Evolutionary conservation across 2,329 filamentous ascomycete species (phyloP).

Genomic region (Elsinoe necatrix): DNA sequence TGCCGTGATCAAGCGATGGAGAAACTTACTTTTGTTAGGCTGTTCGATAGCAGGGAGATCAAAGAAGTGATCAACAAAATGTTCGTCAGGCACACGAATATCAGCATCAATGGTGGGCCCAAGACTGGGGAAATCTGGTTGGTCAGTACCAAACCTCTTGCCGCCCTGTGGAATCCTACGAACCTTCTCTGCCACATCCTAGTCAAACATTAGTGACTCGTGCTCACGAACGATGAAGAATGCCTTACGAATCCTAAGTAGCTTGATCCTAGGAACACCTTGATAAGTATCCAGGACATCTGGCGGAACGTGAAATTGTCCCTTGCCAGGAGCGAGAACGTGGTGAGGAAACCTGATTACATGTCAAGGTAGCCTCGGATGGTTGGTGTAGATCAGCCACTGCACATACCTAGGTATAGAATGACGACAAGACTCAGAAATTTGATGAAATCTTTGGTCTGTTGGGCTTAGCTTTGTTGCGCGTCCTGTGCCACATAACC

Average conservation of each 20-base stretch:
- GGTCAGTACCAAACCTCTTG: conserved; percentile 18
- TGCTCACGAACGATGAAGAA: not conserved
- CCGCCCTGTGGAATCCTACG: conserved; percentile 18
- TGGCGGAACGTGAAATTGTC: conserved; percentile 55
- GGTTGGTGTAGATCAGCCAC: not conserved
- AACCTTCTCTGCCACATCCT: conserved; percentile 43
- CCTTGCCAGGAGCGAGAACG: conserved; percentile 69
- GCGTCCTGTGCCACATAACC: conserved; percentile 10
- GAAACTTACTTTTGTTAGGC: conserved; percentile 49
- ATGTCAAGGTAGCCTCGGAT: conserved; percentile 6
- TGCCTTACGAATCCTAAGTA: conserved; percentile 63
- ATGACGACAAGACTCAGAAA: conserved; percentile 71
- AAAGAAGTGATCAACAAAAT: conserved; percentile 71
- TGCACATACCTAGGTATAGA: conserved; percentile 54
- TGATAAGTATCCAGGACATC: conserved; percentile 70
- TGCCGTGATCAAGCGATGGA: not conserved
- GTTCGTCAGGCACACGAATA: conserved; percentile 69
- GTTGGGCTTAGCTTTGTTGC: conserved; percentile 17
- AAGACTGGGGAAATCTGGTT: conserved; percentile 39
- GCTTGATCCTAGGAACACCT: conserved; percentile 72
- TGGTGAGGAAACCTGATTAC: conserved; percentile 63
- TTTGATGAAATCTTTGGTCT: conserved; percentile 79
- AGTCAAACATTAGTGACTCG: conserved; percentile 15
- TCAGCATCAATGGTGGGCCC: conserved; percentile 49
- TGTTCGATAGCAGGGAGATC: conserved; percentile 71